Conservation (phyloP, 768 basidiomycete genomes). For the Scleroderma citrinum region DNA sequence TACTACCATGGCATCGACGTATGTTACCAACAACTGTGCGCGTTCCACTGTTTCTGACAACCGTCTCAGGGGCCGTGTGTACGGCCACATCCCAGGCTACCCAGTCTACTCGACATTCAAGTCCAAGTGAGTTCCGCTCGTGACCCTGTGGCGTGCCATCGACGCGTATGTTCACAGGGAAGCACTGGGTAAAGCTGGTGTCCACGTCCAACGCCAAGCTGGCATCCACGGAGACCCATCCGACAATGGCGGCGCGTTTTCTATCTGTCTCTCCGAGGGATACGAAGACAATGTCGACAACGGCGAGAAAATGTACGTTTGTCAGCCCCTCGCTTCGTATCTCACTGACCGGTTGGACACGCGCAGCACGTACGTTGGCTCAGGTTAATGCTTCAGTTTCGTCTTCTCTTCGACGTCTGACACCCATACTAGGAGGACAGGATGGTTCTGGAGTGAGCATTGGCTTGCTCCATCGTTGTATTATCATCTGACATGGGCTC, state of each 20-base stretch:
- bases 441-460: neutral
- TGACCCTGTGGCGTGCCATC: neutral
- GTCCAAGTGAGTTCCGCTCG: constrained; percentile 7
- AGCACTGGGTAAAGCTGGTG: constrained; percentile 19
- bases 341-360: neutral
- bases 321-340: neutral
- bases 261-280: constrained; percentile 36
- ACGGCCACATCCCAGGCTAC: constrained; percentile 27
- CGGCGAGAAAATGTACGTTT: constrained; percentile 33
- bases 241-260: constrained; percentile 29
- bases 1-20: too few species aligned
- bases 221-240: constrained; percentile 34
- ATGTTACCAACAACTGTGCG: too few species aligned
- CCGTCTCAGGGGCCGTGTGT: constrained; percentile 9
- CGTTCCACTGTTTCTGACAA: too few species aligned
- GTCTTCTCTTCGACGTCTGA: neutral
- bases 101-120: constrained; percentile 20
- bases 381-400: constrained; percentile 12
- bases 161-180: constrained; percentile 13
- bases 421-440: neutral
- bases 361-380: constrained; percentile 31
- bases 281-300: constrained; percentile 38
- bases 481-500: neutral
- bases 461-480: neutral
- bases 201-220: constrained; percentile 30